Conservation (phyloP, 1,284 basidiomycete species). For the Pulchroboletus neoregius region DNA sequence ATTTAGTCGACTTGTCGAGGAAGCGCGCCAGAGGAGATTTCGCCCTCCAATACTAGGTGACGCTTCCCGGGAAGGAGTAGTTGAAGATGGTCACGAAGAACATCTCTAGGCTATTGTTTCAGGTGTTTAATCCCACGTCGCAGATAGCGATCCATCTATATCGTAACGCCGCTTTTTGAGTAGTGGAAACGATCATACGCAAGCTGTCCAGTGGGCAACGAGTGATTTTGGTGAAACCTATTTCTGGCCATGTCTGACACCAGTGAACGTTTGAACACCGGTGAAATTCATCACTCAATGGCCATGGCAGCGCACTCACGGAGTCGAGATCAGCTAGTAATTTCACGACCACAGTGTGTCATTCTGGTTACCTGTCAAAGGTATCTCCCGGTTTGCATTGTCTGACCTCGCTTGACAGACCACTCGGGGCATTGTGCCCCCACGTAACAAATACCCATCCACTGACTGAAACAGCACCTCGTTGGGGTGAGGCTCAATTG, state of each 20-base stretch:
- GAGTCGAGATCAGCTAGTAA: background rate
- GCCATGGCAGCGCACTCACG: background rate
- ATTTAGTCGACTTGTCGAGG: conserved; percentile 26
- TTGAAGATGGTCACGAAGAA: conserved; percentile 16
- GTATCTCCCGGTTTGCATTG: conserved; percentile 17
- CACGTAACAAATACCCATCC: conserved; percentile 12
- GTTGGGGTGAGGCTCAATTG: conserved; percentile 8
- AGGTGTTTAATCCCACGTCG: background rate
- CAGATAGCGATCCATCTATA: background rate
- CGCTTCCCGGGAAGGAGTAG: conserved; percentile 1
- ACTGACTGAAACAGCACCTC: conserved; percentile 9
- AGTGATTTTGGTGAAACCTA: conserved; percentile 6
- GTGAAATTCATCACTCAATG: background rate
- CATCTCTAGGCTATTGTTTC: conserved; percentile 5
- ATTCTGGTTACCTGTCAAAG: conserved; percentile 6
- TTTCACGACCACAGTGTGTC: conserved; percentile 5
- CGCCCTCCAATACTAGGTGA: conserved; percentile 3
- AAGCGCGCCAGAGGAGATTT: conserved; percentile 19
- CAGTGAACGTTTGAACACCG: background rate
- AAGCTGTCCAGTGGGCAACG: background rate
- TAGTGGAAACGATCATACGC: conserved; percentile 1
- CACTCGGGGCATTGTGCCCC: background rate
- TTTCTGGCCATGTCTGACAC: conserved; percentile 1
- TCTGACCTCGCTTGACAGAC: conserved; percentile 12
- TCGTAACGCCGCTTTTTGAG: conserved; percentile 3